phyloP scores from a whole-genome alignment of 352 stramenopile species.

The Pythium sp. region DNA sequence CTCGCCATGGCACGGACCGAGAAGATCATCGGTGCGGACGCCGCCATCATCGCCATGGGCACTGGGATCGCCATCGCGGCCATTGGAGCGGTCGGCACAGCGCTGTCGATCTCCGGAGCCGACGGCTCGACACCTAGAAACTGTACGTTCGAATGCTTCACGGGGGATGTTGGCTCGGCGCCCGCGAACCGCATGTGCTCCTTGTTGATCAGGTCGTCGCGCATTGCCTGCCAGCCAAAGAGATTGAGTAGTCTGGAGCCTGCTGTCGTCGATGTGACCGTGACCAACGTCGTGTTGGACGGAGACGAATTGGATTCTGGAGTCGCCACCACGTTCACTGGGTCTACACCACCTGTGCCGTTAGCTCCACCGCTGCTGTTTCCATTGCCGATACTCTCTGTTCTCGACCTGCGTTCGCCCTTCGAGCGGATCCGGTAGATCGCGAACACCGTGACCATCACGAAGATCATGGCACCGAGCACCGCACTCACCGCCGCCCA shows the following conservation, averaged over 20 bases:
- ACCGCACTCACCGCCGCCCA: conserved; percentile 19
- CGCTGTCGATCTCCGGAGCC: conserved; percentile 19
- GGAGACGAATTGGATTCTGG: conserved; percentile 14
- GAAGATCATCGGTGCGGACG: conserved; percentile 14
- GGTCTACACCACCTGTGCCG: background rate
- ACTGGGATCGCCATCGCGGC: conserved; percentile 16
- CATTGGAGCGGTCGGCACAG: conserved; percentile 13
- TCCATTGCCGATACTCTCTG: background rate
- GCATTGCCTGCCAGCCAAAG: conserved; percentile 45
- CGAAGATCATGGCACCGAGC: conserved; percentile 42
- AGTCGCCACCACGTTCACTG: conserved; percentile 12
- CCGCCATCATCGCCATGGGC: conserved; percentile 8
- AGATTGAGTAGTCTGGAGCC: conserved; percentile 26
- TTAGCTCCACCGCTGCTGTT: background rate
- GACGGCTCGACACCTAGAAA: conserved; percentile 18
- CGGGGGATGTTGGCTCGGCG: conserved; percentile 16
- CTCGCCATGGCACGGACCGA: conserved; percentile 18
- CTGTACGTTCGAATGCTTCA: conserved; percentile 19
- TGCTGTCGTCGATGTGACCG: conserved; percentile 21
- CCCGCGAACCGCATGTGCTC: conserved; percentile 40
- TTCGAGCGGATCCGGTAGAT: conserved; percentile 46
- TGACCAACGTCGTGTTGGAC: conserved; percentile 16
- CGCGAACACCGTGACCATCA: conserved; percentile 42
- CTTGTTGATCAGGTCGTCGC: conserved; percentile 40
- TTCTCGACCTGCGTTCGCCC: conserved; percentile 19